These are phyloP conservation scores for Mucor indicus DNA, from an alignment of 371 early-diverging fungal genomes.

Conservation along the genomic window DNA sequence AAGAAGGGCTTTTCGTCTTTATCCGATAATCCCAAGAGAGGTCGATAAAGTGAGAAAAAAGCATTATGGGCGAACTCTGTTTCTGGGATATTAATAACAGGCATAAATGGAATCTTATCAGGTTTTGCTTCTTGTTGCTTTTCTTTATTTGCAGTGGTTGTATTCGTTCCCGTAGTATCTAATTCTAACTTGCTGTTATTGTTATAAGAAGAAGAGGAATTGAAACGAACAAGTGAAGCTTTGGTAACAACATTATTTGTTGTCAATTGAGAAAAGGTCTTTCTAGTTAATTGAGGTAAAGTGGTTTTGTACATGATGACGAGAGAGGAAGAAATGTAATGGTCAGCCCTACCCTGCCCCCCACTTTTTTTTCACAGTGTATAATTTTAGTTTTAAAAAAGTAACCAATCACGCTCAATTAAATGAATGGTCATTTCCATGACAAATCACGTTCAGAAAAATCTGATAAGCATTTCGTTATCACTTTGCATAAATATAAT, in stretches of 20 bases:
- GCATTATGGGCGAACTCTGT: constrained; percentile 47
- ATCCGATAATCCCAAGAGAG: constrained; percentile 39
- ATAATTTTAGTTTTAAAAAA: no score
- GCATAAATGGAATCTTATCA: constrained; percentile 32
- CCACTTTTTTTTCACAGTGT: no score
- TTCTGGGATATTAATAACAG: constrained; percentile 51
- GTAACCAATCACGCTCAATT: no score
- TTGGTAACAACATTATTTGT: no score
- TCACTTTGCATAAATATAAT: no score
- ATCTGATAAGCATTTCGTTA: no score
- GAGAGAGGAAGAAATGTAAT: not conserved
- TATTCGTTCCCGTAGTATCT: constrained; percentile 3
- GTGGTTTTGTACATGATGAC: not conserved
- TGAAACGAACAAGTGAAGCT: constrained; percentile 2
- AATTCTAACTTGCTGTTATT: constrained; percentile 6
- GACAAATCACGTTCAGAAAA: no score
- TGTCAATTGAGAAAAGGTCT: no score
- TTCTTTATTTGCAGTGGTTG: not conserved
- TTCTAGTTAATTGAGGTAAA: no score
- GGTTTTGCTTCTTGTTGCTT: not conserved
- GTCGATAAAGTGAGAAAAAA: constrained; percentile 50
- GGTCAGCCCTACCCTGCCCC: not conserved
- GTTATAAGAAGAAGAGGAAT: constrained; percentile 17
- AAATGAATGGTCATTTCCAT: no score
- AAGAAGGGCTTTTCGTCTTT: constrained; percentile 40